Evolutionary conservation across 73 alveolate species (phyloP), one percentile per base, ranked within the genome.

Genomic region (Blepharisma japonicum): DNA sequence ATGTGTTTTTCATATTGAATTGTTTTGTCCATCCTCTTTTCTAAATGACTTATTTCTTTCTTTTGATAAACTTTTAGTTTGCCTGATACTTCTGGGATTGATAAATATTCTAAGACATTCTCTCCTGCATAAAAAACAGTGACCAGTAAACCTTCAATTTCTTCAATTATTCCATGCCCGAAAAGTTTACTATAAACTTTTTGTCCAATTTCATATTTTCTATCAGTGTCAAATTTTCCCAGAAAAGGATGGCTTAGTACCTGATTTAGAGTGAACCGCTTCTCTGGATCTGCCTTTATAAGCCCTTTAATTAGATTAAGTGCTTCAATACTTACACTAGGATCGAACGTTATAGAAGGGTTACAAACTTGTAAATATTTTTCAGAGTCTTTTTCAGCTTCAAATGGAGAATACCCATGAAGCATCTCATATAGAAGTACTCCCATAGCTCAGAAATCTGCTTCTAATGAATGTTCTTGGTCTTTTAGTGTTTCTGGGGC

Each of bases 361-460:
- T 51, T 66, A 14, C 14, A 8, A 2, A 61, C 21, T n/a, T 61
- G 14, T n/a, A 9, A 23, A 21, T 21, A 61, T 61, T 61, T 84
- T 53, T 84, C 91, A 50, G 77, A 72, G 49, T 84, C 77, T 18
- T 82, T 56, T 39, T 76, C 68, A 25, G 71, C 77, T 20, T 71
- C 46, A 21, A 71, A 71, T 49, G 81, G 81, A 71, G 81, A 11
- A 21, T 32, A 32, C 11, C 81, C 81, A 14, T 32, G 46, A 8
- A 71, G 46, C 81, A 71, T 71, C 46, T 71, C 81, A 21, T 49
- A 71, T 45, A 71, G 46, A 8, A 74, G 27, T 2, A 74, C 81
- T 74, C 83, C 83, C 20, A 74, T 7, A 20, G 82, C 81, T 81
- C 83, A 74, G 61, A 54, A 2, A 55, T 74, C 83, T 11, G 20